Conservation (phyloP, 345 rosid species). For the Hibiscus syriacus region DNA sequence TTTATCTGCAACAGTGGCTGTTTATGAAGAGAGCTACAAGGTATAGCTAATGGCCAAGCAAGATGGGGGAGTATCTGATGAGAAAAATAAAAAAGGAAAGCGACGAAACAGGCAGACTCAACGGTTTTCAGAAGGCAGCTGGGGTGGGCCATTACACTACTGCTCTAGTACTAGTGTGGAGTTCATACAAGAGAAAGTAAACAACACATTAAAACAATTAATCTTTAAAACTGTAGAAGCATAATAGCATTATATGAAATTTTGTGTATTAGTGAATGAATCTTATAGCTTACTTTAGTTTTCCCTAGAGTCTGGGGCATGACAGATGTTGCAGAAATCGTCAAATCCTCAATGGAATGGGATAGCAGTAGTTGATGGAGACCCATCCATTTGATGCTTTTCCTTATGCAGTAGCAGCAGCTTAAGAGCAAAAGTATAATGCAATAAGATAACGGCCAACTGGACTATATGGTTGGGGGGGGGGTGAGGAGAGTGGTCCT, state of each 20-base stretch:
- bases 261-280: not conserved
- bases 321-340: slow-evolving; percentile 44
- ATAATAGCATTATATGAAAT: not conserved
- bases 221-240: not conserved
- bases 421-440: not conserved
- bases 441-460: slow-evolving; percentile 24
- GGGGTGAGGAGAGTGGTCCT: slow-evolving; percentile 23
- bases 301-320: slow-evolving; percentile 38
- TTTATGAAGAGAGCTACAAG: no score
- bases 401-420: not conserved
- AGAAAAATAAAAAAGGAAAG: slow-evolving; percentile 22
- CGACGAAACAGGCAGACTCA: slow-evolving; percentile 32
- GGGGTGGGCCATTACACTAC: no score
- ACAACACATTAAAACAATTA: no score
- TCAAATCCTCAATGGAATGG: slow-evolving; percentile 33
- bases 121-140: slow-evolving; percentile 27
- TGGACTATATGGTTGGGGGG: slow-evolving; percentile 5
- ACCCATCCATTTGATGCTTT: slow-evolving; percentile 18
- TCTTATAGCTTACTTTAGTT: slow-evolving; percentile 6
- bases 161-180: no score
- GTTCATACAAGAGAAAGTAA: no score
- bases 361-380: slow-evolving; percentile 40
- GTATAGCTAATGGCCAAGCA: no score
- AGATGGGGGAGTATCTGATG: no score
- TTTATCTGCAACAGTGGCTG: no score